phyloP scores from a whole-genome alignment of 768 basidiomycete genomes.

The Boletus rubropictus region DNA sequence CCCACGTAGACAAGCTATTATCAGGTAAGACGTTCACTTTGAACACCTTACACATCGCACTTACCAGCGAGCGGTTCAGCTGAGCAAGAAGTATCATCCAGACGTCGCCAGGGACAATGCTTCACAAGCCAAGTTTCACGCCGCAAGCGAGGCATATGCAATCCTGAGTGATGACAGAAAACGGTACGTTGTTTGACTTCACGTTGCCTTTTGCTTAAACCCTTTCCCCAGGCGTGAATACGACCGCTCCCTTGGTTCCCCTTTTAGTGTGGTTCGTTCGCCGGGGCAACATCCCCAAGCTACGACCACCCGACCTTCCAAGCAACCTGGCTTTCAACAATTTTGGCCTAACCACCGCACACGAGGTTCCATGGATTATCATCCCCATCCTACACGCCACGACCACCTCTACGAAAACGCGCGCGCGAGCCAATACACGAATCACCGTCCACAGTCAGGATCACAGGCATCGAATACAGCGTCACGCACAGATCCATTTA shows the following conservation, averaged over 20 bases:
- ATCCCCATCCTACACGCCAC: conserved; percentile 6
- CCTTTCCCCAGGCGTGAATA: conserved; percentile 28
- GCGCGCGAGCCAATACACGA: background rate
- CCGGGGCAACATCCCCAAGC: conserved; percentile 27
- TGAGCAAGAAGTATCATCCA: conserved; percentile 46
- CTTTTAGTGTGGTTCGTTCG: conserved; percentile 4
- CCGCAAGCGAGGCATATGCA: conserved; percentile 44
- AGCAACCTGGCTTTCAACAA: conserved; percentile 22
- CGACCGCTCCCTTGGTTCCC: conserved; percentile 20
- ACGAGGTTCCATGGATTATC: conserved; percentile 8
- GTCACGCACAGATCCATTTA: conserved; percentile 19
- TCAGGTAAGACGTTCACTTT: conserved; percentile 13
- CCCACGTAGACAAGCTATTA: conserved; percentile 26
- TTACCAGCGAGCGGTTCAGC: conserved; percentile 21
- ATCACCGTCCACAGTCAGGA: conserved; percentile 2
- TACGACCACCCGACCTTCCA: conserved; percentile 24
- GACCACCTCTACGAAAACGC: conserved; percentile 10
- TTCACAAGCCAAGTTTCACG: conserved; percentile 39
- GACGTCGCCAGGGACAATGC: conserved; percentile 36
- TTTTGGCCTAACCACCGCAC: conserved; percentile 24
- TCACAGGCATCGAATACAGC: conserved; percentile 2
- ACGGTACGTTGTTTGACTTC: conserved; percentile 27
- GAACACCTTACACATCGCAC: background rate
- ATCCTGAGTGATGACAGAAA: conserved; percentile 42
- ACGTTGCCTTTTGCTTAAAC: background rate